Percentiles rank a stretch among this genome's conserved stretches.
These are phyloP conservation scores for Novymonas esmeraldas DNA, from an alignment of 208 protist species.

Conservation along the genomic window DNA sequence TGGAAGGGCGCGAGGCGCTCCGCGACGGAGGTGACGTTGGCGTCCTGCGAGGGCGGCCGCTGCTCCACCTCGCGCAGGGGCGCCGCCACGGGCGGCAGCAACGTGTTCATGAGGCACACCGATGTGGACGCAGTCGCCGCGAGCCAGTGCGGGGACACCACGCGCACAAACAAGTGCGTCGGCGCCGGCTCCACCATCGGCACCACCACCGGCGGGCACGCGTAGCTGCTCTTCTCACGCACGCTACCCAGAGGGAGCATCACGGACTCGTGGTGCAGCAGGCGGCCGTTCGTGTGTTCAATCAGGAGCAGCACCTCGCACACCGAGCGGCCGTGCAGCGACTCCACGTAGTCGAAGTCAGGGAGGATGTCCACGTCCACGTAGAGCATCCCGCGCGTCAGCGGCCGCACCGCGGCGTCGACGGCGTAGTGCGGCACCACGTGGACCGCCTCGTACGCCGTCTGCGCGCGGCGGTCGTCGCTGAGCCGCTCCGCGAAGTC, in stretches of 20 bases:
- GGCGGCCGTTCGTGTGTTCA: slow-evolving; percentile 95
- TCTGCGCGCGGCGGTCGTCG: slow-evolving; percentile 88
- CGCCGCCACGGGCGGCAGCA: slow-evolving; percentile 79
- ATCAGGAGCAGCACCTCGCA: slow-evolving; percentile 97
- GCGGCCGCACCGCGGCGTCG: slow-evolving; percentile 92
- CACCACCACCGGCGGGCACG: slow-evolving; percentile 93
- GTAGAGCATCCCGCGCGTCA: slow-evolving; percentile 95
- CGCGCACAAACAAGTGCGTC: slow-evolving; percentile 95
- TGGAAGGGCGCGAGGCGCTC: slow-evolving; percentile 73
- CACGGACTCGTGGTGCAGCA: slow-evolving; percentile 98
- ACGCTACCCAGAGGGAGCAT: slow-evolving; percentile 81
- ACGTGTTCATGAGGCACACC: slow-evolving; percentile 96
- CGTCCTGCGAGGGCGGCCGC: slow-evolving; percentile 64
- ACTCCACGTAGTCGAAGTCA: slow-evolving; percentile 96
- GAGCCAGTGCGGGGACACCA: slow-evolving; percentile 93
- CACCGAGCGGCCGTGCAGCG: slow-evolving; percentile 85
- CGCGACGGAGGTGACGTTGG: slow-evolving; percentile 69
- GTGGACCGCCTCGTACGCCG: slow-evolving; percentile 91
- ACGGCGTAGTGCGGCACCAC: slow-evolving; percentile 96
- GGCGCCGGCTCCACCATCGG: slow-evolving; percentile 97
- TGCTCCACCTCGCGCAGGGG: slow-evolving; percentile 71
- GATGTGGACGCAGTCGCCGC: slow-evolving; percentile 62
- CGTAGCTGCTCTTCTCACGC: slow-evolving; percentile 75
- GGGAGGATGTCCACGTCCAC: slow-evolving; percentile 96
- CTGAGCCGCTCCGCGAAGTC: slow-evolving; percentile 95